Conservation (phyloP, 257 asterid species). For the Ajuga chamaepitys region DNA sequence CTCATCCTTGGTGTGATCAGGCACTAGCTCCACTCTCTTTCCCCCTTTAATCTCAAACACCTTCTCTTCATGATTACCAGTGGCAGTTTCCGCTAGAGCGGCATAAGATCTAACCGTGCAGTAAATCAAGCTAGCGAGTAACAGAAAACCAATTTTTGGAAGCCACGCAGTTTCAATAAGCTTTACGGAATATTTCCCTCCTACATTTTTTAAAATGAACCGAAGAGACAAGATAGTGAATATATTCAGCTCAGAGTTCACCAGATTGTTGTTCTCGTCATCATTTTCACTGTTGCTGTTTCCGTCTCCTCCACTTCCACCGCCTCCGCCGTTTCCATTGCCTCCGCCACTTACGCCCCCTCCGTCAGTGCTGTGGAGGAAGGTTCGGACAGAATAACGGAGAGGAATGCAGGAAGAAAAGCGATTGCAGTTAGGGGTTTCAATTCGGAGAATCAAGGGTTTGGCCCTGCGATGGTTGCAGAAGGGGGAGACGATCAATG, state of each 20-base stretch:
- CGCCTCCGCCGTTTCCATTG: conserved; percentile 32
- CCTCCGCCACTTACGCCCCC: conserved; percentile 15
- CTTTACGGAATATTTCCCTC: not conserved
- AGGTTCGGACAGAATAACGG: conserved; percentile 16
- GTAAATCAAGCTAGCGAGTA: conserved; percentile 33
- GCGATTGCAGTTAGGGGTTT: not conserved
- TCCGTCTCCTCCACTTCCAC: conserved; percentile 16
- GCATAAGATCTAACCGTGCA: conserved; percentile 31
- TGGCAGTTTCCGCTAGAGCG: conserved; percentile 48
- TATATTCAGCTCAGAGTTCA: conserved; percentile 27
- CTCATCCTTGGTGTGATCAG: conserved; percentile 66
- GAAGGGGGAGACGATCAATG: conserved; percentile 9
- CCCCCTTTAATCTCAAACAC: conserved; percentile 76
- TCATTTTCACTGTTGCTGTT: not conserved
- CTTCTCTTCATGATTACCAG: conserved; percentile 22
- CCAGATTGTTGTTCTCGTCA: conserved; percentile 31
- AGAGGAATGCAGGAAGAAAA: conserved; percentile 18
- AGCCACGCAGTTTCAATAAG: not conserved
- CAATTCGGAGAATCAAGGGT: conserved; percentile 14
- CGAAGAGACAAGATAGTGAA: conserved; percentile 24
- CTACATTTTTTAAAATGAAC: conserved; percentile 13
- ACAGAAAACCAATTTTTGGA: conserved; percentile 12
- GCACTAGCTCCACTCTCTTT: conserved; percentile 53
- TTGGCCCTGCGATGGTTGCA: conserved; percentile 3
- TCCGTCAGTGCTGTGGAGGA: not conserved